Conservation (phyloP, 2,329 filamentous ascomycete species). For the Aspergillus novofumigatus region DNA sequence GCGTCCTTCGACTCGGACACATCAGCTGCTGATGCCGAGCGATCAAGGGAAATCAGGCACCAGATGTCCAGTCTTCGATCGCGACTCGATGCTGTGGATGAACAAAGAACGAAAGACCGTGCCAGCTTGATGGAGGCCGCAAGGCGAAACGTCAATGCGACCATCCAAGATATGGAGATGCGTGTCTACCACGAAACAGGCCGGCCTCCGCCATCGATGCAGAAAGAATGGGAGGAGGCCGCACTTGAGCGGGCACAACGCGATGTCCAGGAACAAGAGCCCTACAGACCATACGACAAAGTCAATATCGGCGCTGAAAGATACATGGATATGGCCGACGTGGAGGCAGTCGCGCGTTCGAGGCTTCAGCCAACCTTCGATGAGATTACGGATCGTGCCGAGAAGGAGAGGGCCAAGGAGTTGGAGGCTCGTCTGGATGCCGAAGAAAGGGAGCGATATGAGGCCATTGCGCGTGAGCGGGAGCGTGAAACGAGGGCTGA, state of each 20-base stretch:
- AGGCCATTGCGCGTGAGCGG: slow-evolving; percentile 40
- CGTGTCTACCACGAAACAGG: slow-evolving; percentile 73
- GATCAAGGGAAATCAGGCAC: slow-evolving; percentile 66
- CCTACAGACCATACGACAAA: slow-evolving; percentile 52
- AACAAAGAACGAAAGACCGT: slow-evolving; percentile 62
- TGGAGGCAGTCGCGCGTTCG: slow-evolving; percentile 72
- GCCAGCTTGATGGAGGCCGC: slow-evolving; percentile 72
- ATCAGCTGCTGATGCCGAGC: slow-evolving; percentile 60
- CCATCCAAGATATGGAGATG: slow-evolving; percentile 76
- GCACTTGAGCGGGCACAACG: slow-evolving; percentile 64
- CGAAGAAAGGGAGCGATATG: slow-evolving; percentile 60
- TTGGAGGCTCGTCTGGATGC: slow-evolving; percentile 60
- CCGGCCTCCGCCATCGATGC: slow-evolving; percentile 62
- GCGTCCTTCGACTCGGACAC: slow-evolving; percentile 63
- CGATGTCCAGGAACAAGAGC: slow-evolving; percentile 61
- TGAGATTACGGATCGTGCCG: slow-evolving; percentile 75
- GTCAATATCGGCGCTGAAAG: slow-evolving; percentile 74
- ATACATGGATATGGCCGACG: slow-evolving; percentile 71
- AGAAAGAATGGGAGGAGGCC: slow-evolving; percentile 75
- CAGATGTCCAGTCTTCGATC: slow-evolving; percentile 78
- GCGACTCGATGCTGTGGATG: slow-evolving; percentile 47
- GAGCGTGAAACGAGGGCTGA: slow-evolving; percentile 34
- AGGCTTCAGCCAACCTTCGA: slow-evolving; percentile 79
- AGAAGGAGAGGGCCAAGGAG: slow-evolving; percentile 65
- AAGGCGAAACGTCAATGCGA: slow-evolving; percentile 77